These are phyloP conservation scores for Chrysanthemum makinoi DNA, from an alignment of 129 eudicot genomes.

Conservation along the genomic window DNA sequence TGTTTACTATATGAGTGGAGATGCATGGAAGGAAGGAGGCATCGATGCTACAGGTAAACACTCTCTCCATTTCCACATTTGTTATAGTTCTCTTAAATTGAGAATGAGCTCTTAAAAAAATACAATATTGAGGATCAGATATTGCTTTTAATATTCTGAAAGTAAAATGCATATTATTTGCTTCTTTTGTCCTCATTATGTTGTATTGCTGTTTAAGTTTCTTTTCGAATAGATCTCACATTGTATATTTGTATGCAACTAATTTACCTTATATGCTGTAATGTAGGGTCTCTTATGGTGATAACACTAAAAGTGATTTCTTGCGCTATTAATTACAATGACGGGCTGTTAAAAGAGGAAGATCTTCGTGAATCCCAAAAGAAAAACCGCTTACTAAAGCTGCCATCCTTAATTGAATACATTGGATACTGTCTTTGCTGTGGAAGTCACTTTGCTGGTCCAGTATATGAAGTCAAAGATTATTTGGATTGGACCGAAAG, in stretches of 20 bases:
- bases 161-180: background rate
- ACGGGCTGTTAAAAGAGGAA: constrained; percentile 84
- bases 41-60: constrained; percentile 94
- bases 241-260: constrained; percentile 12
- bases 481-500: constrained; percentile 90
- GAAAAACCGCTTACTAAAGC: constrained; percentile 73
- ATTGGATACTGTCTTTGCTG: constrained; percentile 93
- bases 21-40: constrained; percentile 99
- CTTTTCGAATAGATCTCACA: constrained; percentile 3
- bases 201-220: background rate
- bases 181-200: background rate
- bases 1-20: constrained; percentile 99
- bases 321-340: constrained; percentile 92
- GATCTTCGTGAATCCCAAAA: constrained; percentile 86
- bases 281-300: constrained; percentile 92
- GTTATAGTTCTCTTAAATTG: background rate
- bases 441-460: constrained; percentile 97
- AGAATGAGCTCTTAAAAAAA: background rate
- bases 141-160: constrained; percentile 8
- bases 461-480: constrained; percentile 90
- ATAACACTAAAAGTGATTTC: constrained; percentile 93
- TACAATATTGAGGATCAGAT: constrained; percentile 3
- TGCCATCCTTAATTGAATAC: constrained; percentile 81
- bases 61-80: constrained; percentile 18
- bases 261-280: constrained; percentile 11